phyloP scores from a whole-genome alignment of 192 early-diverging fungal species.

The Gryganskiella cystojenkinii region DNA sequence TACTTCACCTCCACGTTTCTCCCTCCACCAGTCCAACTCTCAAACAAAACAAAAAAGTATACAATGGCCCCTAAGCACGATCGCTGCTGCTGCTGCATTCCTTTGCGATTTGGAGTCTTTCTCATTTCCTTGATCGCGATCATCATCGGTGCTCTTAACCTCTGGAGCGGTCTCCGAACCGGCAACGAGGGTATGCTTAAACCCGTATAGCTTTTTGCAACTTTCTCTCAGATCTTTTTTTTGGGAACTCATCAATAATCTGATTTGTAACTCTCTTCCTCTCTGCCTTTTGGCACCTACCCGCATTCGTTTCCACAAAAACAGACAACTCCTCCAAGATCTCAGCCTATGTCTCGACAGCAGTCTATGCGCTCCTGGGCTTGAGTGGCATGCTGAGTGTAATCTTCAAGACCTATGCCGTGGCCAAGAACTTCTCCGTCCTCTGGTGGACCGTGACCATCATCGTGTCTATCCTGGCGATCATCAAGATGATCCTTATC shows the following conservation, averaged over 20 bases:
- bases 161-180: neutral
- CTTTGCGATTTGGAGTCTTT: slow-evolving; percentile 16
- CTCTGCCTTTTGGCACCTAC: too few relatives aligned
- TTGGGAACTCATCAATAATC: too few relatives aligned
- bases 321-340: slow-evolving; percentile 13
- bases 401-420: slow-evolving; percentile 12
- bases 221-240: too few relatives aligned
- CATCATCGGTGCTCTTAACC: slow-evolving; percentile 1
- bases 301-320: neutral
- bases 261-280: too few relatives aligned
- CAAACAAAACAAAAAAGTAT: too few relatives aligned
- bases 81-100: slow-evolving; percentile 40
- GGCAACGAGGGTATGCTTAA: neutral
- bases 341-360: slow-evolving; percentile 4
- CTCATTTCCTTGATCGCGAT: slow-evolving; percentile 22
- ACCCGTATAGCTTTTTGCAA: neutral
- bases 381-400: slow-evolving; percentile 13
- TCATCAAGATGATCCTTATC: slow-evolving; percentile 4
- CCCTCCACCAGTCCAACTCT: neutral
- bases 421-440: slow-evolving; percentile 33
- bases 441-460: slow-evolving; percentile 29
- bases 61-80: slow-evolving; percentile 23
- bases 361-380: slow-evolving; percentile 18
- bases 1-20: neutral
- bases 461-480: neutral